These are phyloP conservation scores for Fusarium bactridioides DNA, from an alignment of 2,329 filamentous ascomycete genomes.

Conservation along the genomic window DNA sequence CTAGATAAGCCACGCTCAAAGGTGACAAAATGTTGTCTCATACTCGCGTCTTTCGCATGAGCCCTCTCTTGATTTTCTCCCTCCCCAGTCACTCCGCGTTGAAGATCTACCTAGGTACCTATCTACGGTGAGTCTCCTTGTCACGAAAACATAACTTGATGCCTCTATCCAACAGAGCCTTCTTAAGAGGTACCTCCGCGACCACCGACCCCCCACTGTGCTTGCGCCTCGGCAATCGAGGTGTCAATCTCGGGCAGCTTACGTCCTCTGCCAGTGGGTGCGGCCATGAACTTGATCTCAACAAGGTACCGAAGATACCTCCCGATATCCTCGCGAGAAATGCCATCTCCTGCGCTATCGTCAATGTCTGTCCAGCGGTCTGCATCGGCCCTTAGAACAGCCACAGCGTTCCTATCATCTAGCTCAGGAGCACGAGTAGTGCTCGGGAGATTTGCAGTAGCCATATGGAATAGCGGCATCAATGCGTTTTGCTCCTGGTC, in stretches of 20 bases:
- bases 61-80: background rate
- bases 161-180: background rate
- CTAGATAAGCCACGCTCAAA: background rate
- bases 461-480: background rate
- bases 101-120: background rate
- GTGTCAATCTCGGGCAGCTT: background rate
- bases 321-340: background rate
- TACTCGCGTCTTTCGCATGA: background rate
- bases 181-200: background rate
- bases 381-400: background rate
- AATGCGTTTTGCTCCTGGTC: background rate
- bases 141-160: background rate
- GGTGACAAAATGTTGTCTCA: background rate
- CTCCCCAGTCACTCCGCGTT: background rate
- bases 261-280: background rate
- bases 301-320: background rate
- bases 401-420: background rate
- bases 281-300: background rate
- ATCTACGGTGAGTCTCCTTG: background rate
- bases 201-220: background rate
- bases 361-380: background rate
- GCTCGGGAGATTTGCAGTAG: background rate
- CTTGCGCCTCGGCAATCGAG: background rate
- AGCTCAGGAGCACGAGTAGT: background rate
- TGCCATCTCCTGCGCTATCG: slow-evolving; percentile 1